Evolutionary conservation across 140 eudicot species (phyloP).

Genomic region (Cichorium intybus): DNA sequence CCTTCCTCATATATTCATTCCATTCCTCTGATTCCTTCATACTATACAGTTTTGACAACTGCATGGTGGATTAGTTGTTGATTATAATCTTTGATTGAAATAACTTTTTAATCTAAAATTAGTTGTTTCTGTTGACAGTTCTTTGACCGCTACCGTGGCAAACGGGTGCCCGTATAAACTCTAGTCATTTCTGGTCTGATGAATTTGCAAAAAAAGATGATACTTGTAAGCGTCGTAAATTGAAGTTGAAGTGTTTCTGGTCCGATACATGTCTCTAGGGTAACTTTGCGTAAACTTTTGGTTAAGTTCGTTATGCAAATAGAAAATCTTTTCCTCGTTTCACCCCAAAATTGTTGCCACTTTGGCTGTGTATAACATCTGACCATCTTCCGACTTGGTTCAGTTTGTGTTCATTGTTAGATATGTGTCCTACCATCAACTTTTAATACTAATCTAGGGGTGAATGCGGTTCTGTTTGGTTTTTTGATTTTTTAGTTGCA

Average conservation of each 20-base stretch:
- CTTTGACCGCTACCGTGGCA: slow-evolving; percentile 41
- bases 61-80: no score
- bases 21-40: no score
- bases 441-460: no score
- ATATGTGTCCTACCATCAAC: no score
- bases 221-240: neutral
- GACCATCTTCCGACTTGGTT: neutral
- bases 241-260: neutral
- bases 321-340: neutral
- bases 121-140: slow-evolving; percentile 31
- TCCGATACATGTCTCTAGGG: neutral
- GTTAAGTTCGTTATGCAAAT: neutral
- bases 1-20: no score
- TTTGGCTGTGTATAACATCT: neutral
- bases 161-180: slow-evolving; percentile 44
- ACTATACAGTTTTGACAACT: no score
- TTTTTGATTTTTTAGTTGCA: no score
- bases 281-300: neutral
- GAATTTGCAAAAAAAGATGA: no score
- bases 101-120: no score
- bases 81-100: no score
- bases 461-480: no score
- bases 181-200: no score
- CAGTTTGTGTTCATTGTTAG: neutral
- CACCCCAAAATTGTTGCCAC: neutral